Evolutionary conservation across 768 basidiomycete genomes (phyloP), one percentile per base, ranked within the genome.

Genomic region (Podaxis sp.): DNA sequence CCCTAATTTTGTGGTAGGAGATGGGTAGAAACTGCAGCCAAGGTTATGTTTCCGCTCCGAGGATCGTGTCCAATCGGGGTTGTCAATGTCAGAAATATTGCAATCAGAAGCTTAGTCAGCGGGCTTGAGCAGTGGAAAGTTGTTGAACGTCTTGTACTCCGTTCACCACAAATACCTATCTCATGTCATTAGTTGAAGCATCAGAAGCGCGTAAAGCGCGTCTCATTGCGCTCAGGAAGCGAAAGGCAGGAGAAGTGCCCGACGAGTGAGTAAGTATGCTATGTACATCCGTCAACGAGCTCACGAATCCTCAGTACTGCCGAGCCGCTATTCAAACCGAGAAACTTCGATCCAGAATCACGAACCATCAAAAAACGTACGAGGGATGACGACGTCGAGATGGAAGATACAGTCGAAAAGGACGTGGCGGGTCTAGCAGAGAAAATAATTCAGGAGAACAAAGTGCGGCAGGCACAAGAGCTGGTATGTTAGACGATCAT

Each of bases 261-360:
- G 77, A 75, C 37, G 79, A 61, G 73, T 47, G 79, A 77, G 85
- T 80, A 61, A 59, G 69, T 71, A 11, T 63, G 37, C 50, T 27
- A 5, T n/a, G 9, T 25, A 11, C 38, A 5, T 50, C 23, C 35
- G 28, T 44, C 52, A 40, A 3, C 54, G 13, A 47, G 55, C 55
- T 62, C 47, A 58, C 57, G 14, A 27, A 61, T 54, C 38, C 47
- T 38, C 60, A 77, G 68, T 47, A 53, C 66, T 32, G 67, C 74
- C 47, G 81, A 80, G 64, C 76, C 85, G 11, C 68, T 87, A 55
- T 75, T 93, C 35, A 83, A 84, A 65, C 83, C 76, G 64, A 85
- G 96, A 37, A 95, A 95, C 68, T 98, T 91, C 72, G 96, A 98
- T 73, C 93, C 94, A 1, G 86, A 87, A 65, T 91, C 93, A 28